Percentiles rank a stretch among this genome's conserved stretches.
Evolutionary conservation across 176 grass and related monocot genomes (phyloP).

Genomic region (Oryza brachyantha): DNA sequence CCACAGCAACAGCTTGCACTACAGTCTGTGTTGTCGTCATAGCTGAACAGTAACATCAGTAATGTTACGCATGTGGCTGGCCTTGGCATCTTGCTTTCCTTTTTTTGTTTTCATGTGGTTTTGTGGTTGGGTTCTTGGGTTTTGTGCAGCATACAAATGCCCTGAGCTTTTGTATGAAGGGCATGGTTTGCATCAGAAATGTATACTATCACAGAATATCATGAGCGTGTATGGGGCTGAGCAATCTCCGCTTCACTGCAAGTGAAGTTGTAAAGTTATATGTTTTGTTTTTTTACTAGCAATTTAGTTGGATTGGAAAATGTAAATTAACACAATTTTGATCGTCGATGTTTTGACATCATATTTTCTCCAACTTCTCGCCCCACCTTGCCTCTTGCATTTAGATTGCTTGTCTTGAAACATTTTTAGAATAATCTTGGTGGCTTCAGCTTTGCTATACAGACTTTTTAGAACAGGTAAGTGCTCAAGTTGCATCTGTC

Average conservation of each 20-base stretch:
- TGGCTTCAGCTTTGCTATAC: not conserved
- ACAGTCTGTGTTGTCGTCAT: constrained; percentile 61
- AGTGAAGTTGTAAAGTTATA: constrained; percentile 35
- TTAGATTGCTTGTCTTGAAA: not conserved
- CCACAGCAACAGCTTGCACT: constrained; percentile 70
- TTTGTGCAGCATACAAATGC: constrained; percentile 37
- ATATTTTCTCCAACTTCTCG: not conserved
- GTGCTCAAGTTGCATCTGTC: not conserved
- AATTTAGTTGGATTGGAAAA: constrained; percentile 35
- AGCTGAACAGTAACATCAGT: constrained; percentile 5
- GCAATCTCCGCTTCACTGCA: not conserved
- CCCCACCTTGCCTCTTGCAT: not conserved
- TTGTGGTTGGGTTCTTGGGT: constrained; percentile 22
- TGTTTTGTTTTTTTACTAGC: constrained; percentile 7
- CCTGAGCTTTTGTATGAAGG: constrained; percentile 46
- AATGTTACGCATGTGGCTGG: constrained; percentile 15
- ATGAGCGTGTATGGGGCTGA: constrained; percentile 10
- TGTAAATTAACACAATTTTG: constrained; percentile 61
- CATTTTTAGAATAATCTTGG: not conserved
- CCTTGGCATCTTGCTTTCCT: constrained; percentile 24
- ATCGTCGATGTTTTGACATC: constrained; percentile 16
- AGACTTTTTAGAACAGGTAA: not conserved
- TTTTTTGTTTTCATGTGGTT: constrained; percentile 15
- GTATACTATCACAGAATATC: constrained; percentile 38
- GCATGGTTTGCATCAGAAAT: constrained; percentile 31